Conservation (phyloP, 177 flowering plant genomes). For the Vitis hybrid region DNA sequence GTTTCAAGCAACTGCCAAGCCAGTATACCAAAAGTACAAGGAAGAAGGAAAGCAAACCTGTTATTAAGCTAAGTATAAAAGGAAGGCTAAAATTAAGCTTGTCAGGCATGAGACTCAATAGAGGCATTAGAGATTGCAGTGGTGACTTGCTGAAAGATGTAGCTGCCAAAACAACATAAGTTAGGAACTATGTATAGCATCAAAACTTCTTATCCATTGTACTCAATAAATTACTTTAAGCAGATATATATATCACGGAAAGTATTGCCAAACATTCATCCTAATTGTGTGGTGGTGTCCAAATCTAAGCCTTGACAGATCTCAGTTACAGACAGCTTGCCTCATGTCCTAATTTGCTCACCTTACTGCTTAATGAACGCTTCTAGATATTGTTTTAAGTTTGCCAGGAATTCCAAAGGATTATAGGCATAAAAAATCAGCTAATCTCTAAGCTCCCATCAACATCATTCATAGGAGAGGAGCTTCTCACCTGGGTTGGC, state of each 20-base stretch:
- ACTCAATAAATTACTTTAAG: no score
- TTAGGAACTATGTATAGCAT: background rate
- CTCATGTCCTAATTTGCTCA: no score
- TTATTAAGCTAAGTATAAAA: conserved; percentile 25
- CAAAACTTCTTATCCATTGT: no score
- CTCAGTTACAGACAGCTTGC: no score
- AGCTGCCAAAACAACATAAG: conserved; percentile 37
- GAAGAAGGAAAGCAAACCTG: conserved; percentile 36
- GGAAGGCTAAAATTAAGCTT: conserved; percentile 29
- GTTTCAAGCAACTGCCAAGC: background rate
- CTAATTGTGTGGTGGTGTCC: no score
- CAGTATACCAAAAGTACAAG: background rate
- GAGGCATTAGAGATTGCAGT: conserved; percentile 34
- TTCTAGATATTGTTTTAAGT: no score
- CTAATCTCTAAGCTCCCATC: background rate
- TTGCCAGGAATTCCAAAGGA: background rate
- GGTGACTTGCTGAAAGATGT: conserved; percentile 59
- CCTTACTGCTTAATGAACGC: no score
- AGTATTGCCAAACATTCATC: no score
- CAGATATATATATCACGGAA: no score
- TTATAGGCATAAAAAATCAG: background rate
- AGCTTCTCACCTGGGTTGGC: conserved; percentile 65
- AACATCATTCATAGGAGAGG: background rate
- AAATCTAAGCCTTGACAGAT: no score
- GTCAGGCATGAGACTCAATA: conserved; percentile 46